These are phyloP conservation scores for Cryptomeria japonica DNA, from an alignment of 75 land plant species.

Conservation along the genomic window DNA sequence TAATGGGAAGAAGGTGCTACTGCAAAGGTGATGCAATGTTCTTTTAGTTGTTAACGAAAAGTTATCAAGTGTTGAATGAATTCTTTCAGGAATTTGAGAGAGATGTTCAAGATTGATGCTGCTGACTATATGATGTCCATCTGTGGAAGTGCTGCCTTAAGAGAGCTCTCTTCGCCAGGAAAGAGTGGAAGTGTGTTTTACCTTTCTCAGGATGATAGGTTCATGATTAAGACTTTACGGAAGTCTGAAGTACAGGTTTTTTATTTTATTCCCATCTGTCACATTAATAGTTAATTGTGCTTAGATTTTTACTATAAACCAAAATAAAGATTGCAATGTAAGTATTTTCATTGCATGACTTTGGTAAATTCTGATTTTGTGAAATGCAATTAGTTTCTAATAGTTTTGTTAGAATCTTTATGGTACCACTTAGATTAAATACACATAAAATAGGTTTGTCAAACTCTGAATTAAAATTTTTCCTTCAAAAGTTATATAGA, in stretches of 20 bases:
- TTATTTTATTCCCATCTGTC: slow-evolving; percentile 1
- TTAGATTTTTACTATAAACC: neutral
- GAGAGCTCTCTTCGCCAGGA: slow-evolving; percentile 97
- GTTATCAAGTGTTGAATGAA: neutral
- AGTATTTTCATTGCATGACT: neutral
- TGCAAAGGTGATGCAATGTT: neutral
- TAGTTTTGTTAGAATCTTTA: neutral
- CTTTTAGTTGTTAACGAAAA: neutral
- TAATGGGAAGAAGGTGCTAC: neutral
- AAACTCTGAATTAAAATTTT: too few species aligned
- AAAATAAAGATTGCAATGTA: neutral
- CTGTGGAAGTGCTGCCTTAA: slow-evolving; percentile 90
- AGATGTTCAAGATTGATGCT: slow-evolving; percentile 97
- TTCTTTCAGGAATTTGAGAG: slow-evolving; percentile 75
- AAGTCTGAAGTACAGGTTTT: slow-evolving; percentile 92
- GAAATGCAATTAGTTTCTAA: neutral
- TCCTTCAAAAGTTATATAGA: too few species aligned
- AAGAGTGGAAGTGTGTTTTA: slow-evolving; percentile 99
- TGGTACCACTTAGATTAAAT: too few species aligned
- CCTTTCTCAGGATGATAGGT: slow-evolving; percentile 94
- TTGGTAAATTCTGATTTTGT: neutral
- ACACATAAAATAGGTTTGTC: too few species aligned
- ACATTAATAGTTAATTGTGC: neutral
- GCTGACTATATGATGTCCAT: slow-evolving; percentile 99
- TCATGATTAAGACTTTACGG: slow-evolving; percentile 94